Evolutionary conservation across 345 rosid species (phyloP), one percentile per base, ranked within the genome.

Genomic region (Syzygium grande): DNA sequence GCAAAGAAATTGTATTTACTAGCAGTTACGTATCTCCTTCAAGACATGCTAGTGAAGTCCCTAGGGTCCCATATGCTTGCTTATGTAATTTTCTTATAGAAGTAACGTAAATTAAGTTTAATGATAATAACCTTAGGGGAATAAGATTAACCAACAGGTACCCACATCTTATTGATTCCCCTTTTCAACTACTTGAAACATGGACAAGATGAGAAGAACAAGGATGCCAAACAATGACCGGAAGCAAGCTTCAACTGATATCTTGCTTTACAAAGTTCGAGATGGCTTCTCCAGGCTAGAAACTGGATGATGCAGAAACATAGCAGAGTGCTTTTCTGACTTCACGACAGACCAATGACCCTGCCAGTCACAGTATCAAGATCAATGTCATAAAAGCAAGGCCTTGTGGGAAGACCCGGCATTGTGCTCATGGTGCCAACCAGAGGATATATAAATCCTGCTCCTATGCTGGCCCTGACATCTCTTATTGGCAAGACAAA

Each of bases 381-480:
- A 89, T 98, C 99, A 51, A 98, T 98, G 86, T 96, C 99, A 13
- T 96, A 98, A 89, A 98, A 98, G 92, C 98, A 96, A 53, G 99
- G 99, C 91, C 99, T 94, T 68, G 99, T 98, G 5, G 99, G 99
- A 85, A 98, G 98, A 85, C 99, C 99, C 16, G 99, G 99, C 99
- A 96, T 98, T 30, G 99, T 96, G 89, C 99, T 96, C 98, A 97
- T 95, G 5, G 98, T 97, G 86, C 99, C 99, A 11, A 98, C 99
- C 73, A 96, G 79, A 73, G 99, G 99, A 88, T 96, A 98, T 30
- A 98, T 98, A 92, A 98, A 98, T 41, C 98, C 99, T 61, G 99
- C 99, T 52, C 99, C 98, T 27, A 98, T 95, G 94, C 99, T 98
- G 63, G 96, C 99, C 91, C 99, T 92, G 65, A 96, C 99, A 87